phyloP scores from a whole-genome alignment of 2,329 filamentous ascomycete species.

The Sporothrix euskadiensis region DNA sequence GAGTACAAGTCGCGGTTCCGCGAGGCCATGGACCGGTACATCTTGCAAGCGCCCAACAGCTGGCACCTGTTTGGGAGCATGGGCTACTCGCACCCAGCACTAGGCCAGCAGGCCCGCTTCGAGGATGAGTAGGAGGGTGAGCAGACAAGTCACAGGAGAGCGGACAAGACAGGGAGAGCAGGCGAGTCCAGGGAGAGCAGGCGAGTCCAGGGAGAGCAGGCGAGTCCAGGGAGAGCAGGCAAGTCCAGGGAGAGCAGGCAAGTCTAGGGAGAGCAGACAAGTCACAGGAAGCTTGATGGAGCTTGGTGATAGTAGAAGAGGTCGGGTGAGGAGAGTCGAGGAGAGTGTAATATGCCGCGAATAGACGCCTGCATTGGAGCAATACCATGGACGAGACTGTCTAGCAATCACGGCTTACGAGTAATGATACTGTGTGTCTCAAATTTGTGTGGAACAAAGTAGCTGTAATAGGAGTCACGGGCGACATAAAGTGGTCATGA shows the following conservation, averaged over 20 bases:
- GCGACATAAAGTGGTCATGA: not conserved
- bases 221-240: no score
- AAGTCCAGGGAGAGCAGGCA: no score
- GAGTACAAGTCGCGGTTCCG: conserved; percentile 96
- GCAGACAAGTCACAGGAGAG: no score
- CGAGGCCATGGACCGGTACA: conserved; percentile 79
- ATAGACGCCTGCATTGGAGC: not conserved
- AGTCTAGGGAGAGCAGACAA: no score
- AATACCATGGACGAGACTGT: conserved; percentile 1
- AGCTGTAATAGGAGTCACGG: not conserved
- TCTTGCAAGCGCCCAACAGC: conserved; percentile 71
- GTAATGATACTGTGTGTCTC: not conserved
- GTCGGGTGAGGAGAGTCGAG: not conserved
- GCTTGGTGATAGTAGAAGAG: not conserved
- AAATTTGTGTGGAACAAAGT: not conserved
- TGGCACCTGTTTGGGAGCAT: conserved; percentile 66
- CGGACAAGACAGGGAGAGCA: no score
- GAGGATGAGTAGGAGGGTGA: conserved; percentile 23
- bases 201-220: no score
- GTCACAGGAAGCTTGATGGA: no score
- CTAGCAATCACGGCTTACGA: conserved; percentile 2
- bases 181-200: no score
- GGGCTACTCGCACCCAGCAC: conserved; percentile 33
- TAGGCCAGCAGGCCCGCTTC: conserved; percentile 31
- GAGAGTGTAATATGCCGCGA: not conserved